phyloP scores from a whole-genome alignment of 148 eudicot species.

The Heliosperma pusillum region DNA sequence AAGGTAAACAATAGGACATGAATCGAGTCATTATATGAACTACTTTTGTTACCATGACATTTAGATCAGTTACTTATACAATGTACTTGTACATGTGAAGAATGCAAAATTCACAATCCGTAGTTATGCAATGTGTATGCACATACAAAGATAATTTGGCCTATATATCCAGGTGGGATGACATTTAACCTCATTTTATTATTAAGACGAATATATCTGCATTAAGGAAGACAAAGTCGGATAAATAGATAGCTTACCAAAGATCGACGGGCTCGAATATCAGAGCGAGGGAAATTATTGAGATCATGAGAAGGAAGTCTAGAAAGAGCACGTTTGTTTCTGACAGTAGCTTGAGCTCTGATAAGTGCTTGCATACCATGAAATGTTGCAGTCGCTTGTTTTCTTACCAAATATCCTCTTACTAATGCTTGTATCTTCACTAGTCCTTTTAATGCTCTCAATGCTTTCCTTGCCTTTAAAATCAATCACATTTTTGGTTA shows the following conservation, averaged over 20 bases:
- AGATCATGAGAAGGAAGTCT: slow-evolving; percentile 10
- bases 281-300: slow-evolving; percentile 10
- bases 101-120: too few species aligned
- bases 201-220: too few species aligned
- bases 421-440: slow-evolving; percentile 82
- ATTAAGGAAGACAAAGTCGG: too few species aligned
- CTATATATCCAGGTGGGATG: too few species aligned
- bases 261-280: slow-evolving; percentile 35
- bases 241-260: slow-evolving; percentile 37
- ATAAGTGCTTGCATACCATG: slow-evolving; percentile 75
- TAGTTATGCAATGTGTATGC: too few species aligned
- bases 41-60: too few species aligned
- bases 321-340: slow-evolving; percentile 46
- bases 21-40: too few species aligned
- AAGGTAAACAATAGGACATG: too few species aligned
- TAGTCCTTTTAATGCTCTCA: slow-evolving; percentile 67
- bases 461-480: slow-evolving; percentile 68
- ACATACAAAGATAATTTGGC: too few species aligned
- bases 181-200: too few species aligned
- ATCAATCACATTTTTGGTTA: background rate
- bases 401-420: slow-evolving; percentile 74
- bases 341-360: slow-evolving; percentile 62
- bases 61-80: too few species aligned
- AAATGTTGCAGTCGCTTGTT: slow-evolving; percentile 75
- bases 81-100: too few species aligned